These are phyloP conservation scores for Teunomyces kruisii DNA, from an alignment of 805 yeast genomes.

Conservation along the genomic window DNA sequence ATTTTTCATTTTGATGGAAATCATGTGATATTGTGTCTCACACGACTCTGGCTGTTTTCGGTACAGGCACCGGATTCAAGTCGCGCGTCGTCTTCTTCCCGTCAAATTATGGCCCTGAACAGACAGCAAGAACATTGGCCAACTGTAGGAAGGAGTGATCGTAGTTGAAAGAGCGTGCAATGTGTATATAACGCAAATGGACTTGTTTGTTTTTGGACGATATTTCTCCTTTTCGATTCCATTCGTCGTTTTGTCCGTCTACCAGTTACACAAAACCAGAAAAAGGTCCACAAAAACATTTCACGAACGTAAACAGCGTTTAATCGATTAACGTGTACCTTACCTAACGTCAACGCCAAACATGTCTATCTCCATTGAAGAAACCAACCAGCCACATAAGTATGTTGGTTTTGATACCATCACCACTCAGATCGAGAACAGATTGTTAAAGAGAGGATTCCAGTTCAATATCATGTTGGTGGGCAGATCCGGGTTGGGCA, in stretches of 20 bases:
- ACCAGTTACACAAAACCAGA: not conserved
- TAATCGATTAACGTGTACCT: conserved; percentile 1
- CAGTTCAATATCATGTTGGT: conserved; percentile 93
- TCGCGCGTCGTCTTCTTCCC: too few relatives aligned
- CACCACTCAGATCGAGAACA: conserved; percentile 90
- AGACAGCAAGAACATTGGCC: too few relatives aligned
- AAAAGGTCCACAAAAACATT: conserved; percentile 1
- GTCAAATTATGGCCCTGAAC: too few relatives aligned
- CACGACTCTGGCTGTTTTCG: not conserved
- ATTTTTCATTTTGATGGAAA: conserved; percentile 4
- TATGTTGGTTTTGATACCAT: conserved; percentile 97
- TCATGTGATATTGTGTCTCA: conserved; percentile 1
- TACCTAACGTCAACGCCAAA: not conserved
- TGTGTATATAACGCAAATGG: too few relatives aligned
- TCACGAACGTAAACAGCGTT: conserved; percentile 2
- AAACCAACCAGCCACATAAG: conserved; percentile 53
- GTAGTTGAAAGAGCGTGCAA: too few relatives aligned
- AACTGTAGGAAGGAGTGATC: too few relatives aligned
- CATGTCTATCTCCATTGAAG: conserved; percentile 16
- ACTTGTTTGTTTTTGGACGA: too few relatives aligned
- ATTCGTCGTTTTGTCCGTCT: not conserved
- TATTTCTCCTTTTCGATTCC: too few relatives aligned
- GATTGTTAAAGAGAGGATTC: conserved; percentile 89
- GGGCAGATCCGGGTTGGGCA: conserved; percentile 89
- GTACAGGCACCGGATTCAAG: too few relatives aligned